Conservation (phyloP, 1,284 basidiomycete species). For the Trametes versicolor region DNA sequence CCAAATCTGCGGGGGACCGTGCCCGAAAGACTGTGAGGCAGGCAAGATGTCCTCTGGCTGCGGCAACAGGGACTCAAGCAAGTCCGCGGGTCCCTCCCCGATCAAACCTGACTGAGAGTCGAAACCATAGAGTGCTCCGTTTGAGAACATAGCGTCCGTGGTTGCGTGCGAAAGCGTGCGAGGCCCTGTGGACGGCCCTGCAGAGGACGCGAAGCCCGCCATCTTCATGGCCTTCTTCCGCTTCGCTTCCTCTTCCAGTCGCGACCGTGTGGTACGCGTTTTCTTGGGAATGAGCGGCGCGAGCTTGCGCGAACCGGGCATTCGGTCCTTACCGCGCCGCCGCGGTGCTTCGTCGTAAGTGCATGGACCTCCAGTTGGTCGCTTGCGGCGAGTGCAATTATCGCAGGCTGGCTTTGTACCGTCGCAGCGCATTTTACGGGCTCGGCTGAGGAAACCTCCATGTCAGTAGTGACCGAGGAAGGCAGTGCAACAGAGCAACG, state of each 20-base stretch:
- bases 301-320: constrained; percentile 75
- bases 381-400: constrained; percentile 64
- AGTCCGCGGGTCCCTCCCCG: constrained; percentile 31
- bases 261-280: constrained; percentile 28
- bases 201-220: background rate
- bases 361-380: constrained; percentile 37
- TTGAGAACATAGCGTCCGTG: background rate
- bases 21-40: background rate
- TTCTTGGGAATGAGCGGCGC: constrained; percentile 27
- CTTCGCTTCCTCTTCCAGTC: constrained; percentile 24
- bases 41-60: constrained; percentile 1
- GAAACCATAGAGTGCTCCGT: background rate
- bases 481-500: background rate
- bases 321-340: constrained; percentile 78
- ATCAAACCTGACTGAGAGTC: background rate
- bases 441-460: constrained; percentile 57
- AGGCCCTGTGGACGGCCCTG: background rate
- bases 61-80: background rate
- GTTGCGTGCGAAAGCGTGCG: background rate
- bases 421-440: constrained; percentile 81
- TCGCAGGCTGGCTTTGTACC: constrained; percentile 77
- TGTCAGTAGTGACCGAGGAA: no score
- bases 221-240: constrained; percentile 21
- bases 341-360: constrained; percentile 75
- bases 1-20: no score